Evolutionary conservation across 345 rosid genomes (phyloP).

Genomic region (Xanthoceras sorbifolium): DNA sequence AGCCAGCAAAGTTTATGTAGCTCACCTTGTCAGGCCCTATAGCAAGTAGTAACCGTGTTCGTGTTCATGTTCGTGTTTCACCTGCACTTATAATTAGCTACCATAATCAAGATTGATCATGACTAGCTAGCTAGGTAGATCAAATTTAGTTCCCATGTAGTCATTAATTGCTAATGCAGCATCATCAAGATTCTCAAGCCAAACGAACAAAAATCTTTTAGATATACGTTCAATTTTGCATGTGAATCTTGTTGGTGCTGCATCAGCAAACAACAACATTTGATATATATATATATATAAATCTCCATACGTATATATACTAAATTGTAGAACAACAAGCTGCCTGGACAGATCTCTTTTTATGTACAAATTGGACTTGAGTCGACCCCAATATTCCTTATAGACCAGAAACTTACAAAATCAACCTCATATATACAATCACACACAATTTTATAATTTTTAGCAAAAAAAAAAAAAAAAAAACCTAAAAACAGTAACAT

Average conservation of each 20-base stretch:
- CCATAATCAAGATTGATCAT: background rate
- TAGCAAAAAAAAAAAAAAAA: too few relatives aligned
- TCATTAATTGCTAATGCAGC: conserved; percentile 12
- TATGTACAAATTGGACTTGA: too few relatives aligned
- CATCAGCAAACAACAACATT: conserved; percentile 7
- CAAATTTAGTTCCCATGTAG: background rate
- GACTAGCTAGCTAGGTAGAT: background rate
- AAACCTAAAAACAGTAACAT: too few relatives aligned
- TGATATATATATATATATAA: too few relatives aligned
- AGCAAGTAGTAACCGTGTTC: too few relatives aligned
- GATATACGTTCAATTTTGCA: background rate
- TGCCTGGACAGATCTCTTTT: too few relatives aligned
- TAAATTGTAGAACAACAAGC: background rate
- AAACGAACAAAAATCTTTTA: background rate
- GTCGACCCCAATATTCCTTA: background rate
- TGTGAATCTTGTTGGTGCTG: conserved; percentile 15
- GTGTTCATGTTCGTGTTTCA: background rate
- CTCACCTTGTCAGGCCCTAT: background rate
- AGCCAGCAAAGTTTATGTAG: background rate
- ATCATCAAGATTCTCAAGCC: conserved; percentile 13
- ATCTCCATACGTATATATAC: too few relatives aligned
- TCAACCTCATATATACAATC: background rate
- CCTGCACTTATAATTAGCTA: background rate
- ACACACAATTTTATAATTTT: too few relatives aligned
- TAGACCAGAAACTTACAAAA: background rate